phyloP scores from a whole-genome alignment of 2,329 filamentous ascomycete species.

The Fusarium euwallaceae region DNA sequence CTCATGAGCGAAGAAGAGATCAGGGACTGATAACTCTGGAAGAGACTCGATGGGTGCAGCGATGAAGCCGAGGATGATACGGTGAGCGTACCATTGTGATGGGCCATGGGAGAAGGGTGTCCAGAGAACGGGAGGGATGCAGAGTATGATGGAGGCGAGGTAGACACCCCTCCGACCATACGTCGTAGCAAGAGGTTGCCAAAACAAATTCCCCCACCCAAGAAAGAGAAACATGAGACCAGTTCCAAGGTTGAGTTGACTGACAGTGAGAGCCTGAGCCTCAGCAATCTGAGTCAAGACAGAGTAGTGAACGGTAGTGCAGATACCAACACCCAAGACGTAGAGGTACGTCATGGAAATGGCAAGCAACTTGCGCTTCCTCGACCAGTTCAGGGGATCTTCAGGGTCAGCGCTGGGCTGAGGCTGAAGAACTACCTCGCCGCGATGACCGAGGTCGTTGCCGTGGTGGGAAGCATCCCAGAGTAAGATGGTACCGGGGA shows the following conservation, averaged over 20 bases:
- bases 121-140: neutral
- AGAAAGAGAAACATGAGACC: slow-evolving; percentile 66
- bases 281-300: slow-evolving; percentile 57
- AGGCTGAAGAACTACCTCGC: slow-evolving; percentile 42
- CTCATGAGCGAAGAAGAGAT: slow-evolving; percentile 60
- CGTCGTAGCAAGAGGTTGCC: slow-evolving; percentile 65
- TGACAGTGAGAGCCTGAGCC: slow-evolving; percentile 51
- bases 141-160: slow-evolving; percentile 54
- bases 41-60: slow-evolving; percentile 49
- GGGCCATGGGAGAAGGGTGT: slow-evolving; percentile 34
- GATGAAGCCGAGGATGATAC: slow-evolving; percentile 47
- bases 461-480: slow-evolving; percentile 36
- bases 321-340: slow-evolving; percentile 54
- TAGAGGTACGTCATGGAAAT: slow-evolving; percentile 52
- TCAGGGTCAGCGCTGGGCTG: slow-evolving; percentile 38
- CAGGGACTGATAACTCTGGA: slow-evolving; percentile 49
- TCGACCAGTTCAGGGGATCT: slow-evolving; percentile 43
- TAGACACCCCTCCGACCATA: slow-evolving; percentile 65
- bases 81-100: slow-evolving; percentile 49
- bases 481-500: slow-evolving; percentile 58
- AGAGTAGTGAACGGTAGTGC: slow-evolving; percentile 50
- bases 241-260: slow-evolving; percentile 32
- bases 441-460: slow-evolving; percentile 49
- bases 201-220: slow-evolving; percentile 64
- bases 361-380: slow-evolving; percentile 14